These are phyloP conservation scores for Lathyrus oleraceus DNA, from an alignment of 306 rosid genomes.

Conservation along the genomic window DNA sequence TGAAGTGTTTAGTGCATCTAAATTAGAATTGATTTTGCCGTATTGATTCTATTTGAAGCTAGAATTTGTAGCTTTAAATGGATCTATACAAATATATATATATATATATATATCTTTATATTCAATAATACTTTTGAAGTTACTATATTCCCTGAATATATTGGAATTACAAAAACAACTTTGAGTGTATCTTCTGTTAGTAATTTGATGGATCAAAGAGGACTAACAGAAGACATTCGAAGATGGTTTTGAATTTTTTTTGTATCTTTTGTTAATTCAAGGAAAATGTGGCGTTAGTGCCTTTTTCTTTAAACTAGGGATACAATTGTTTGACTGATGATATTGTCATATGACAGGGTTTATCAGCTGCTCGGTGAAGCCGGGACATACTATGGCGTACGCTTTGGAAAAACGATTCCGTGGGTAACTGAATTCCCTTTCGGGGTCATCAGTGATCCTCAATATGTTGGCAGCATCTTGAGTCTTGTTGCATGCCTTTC, in stretches of 20 bases:
- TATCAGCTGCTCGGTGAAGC: constrained; percentile 87
- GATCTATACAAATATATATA: no score
- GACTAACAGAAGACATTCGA: background rate
- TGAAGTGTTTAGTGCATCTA: no score
- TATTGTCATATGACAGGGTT: constrained; percentile 57
- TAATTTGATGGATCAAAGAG: background rate
- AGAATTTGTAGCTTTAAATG: no score
- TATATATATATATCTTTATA: no score
- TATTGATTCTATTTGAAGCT: no score
- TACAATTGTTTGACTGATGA: background rate
- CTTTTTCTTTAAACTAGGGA: background rate
- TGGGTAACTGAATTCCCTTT: constrained; percentile 91
- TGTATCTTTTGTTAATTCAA: background rate
- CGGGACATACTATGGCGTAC: constrained; percentile 88
- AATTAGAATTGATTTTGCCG: no score
- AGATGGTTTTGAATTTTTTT: background rate
- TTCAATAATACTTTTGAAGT: no score
- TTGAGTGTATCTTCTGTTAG: background rate
- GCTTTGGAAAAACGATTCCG: constrained; percentile 77
- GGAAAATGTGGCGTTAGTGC: background rate
- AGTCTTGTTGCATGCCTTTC: constrained; percentile 77
- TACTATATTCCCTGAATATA: background rate
- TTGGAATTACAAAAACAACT: background rate
- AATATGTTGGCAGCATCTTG: constrained; percentile 80
- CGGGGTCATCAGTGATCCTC: constrained; percentile 81